Evolutionary conservation across 2,329 filamentous ascomycete genomes (phyloP), one percentile per base, ranked within the genome.

Genomic region (Laburnicola sp.): DNA sequence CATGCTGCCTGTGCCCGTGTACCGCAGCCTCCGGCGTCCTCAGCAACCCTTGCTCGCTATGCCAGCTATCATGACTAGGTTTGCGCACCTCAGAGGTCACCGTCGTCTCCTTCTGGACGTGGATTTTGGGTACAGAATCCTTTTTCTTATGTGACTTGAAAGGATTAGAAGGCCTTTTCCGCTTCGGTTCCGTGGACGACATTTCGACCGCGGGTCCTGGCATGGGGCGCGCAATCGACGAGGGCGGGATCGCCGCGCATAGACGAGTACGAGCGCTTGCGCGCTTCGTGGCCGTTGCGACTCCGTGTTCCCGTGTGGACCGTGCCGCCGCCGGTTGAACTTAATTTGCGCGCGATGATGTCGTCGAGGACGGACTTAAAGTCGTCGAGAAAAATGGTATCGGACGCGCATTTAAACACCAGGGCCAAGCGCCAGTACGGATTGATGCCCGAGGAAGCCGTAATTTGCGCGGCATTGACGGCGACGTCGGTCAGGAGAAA

Each of bases 311-410:
- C 53, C 27, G 51, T 56, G n/a, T 52, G 56, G 3, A 50, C 53
- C 2, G 52, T 56, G 8, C 57, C 57, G 26, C 55, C 57, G 27
- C 56, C 55, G 2, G 50, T 44, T 2, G 60, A 63, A 39, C 54
- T 66, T 35, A 66, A 63, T 10, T 63, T 65, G 21, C 55, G 54
- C 7, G 61, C 57, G 3, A 69, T 47, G 21, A 71, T 71, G 9
- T 62, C 65, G 47, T 71, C 69, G 8, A 71, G 60, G 2, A 71
- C 59, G 8, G 65, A 68, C 31, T 71, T 71, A 57, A 71, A 71
- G 47, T 71, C 69, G 37, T 71, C 69, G 3, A 71, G 59, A 51
- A 71, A 71, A 31, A 71, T 71, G 2, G 65, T 69, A 22, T 71
- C 69, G 1, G 66, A 69, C 2, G 68, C 68, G 30, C 68, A 71